These are phyloP conservation scores for Phytophthora sp. DNA, from an alignment of 352 stramenopile species.

Conservation along the genomic window DNA sequence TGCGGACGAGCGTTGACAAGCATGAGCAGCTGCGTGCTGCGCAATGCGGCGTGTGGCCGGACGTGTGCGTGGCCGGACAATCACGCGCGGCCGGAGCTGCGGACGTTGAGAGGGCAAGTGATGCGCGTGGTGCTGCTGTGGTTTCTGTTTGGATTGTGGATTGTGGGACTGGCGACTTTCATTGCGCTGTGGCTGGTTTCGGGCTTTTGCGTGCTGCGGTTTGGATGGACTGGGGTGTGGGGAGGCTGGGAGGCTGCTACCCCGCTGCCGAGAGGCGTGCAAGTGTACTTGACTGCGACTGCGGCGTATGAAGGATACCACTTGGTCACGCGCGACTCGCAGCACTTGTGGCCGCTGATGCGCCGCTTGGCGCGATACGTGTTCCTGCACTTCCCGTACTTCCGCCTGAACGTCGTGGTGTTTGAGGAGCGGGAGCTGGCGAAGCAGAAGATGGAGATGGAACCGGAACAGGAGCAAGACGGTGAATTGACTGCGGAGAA, in stretches of 20 bases:
- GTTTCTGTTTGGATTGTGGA: slow-evolving; percentile 34
- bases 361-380: slow-evolving; percentile 44
- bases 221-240: not conserved
- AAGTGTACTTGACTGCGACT: slow-evolving; percentile 40
- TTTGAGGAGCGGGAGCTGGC: slow-evolving; percentile 46
- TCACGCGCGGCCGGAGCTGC: slow-evolving; percentile 28
- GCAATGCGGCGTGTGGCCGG: slow-evolving; percentile 1
- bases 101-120: slow-evolving; percentile 14
- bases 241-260: slow-evolving; percentile 12
- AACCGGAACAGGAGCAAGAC: slow-evolving; percentile 19
- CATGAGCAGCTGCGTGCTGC: too few species aligned
- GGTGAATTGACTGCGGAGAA: not conserved
- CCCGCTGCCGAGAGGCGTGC: slow-evolving; percentile 19
- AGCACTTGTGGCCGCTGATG: slow-evolving; percentile 52
- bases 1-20: too few species aligned
- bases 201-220: slow-evolving; percentile 1
- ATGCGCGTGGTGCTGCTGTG: slow-evolving; percentile 26
- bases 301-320: slow-evolving; percentile 58
- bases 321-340: slow-evolving; percentile 20
- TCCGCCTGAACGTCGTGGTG: slow-evolving; percentile 45
- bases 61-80: slow-evolving; percentile 24
- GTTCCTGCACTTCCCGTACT: slow-evolving; percentile 64
- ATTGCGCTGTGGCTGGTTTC: slow-evolving; percentile 19
- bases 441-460: not conserved
- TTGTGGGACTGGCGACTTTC: slow-evolving; percentile 31